phyloP scores from a whole-genome alignment of 2,329 filamentous ascomycete genomes.

The Exserohilum turcica region DNA sequence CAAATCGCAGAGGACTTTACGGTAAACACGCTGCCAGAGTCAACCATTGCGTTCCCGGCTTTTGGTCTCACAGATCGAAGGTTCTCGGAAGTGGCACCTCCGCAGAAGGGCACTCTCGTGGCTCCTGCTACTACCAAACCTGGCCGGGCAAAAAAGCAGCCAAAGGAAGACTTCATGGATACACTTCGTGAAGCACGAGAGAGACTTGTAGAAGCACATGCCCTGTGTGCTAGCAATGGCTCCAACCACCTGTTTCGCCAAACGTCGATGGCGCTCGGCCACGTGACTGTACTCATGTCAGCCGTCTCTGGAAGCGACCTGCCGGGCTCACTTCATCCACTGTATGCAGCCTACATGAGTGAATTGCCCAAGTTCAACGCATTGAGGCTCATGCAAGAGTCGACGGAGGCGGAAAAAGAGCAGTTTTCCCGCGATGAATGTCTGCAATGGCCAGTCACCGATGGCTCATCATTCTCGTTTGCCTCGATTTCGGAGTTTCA shows the following conservation, averaged over 20 bases:
- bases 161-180: constrained; percentile 57
- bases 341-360: constrained; percentile 48
- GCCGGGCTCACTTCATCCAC: constrained; percentile 45
- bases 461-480: constrained; percentile 42
- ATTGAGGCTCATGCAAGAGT: constrained; percentile 67
- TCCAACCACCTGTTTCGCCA: constrained; percentile 63
- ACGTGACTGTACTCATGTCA: constrained; percentile 48
- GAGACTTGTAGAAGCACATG: constrained; percentile 67
- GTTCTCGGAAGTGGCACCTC: constrained; percentile 26
- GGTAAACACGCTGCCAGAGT: constrained; percentile 89
- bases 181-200: constrained; percentile 69
- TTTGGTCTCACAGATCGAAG: constrained; percentile 50
- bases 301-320: constrained; percentile 39
- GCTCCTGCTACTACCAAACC: constrained; percentile 19
- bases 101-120: constrained; percentile 20
- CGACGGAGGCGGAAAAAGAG: constrained; percentile 57
- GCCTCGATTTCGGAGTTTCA: constrained; percentile 64
- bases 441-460: constrained; percentile 49
- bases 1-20: constrained; percentile 80
- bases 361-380: constrained; percentile 72
- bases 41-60: constrained; percentile 84
- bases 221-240: constrained; percentile 58
- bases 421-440: constrained; percentile 42
- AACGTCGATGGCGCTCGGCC: constrained; percentile 43
- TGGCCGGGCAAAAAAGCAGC: constrained; percentile 30